Base-by-base conservation (phyloP, 352 stramenopile species). In the Pythium aquatile region DNA sequence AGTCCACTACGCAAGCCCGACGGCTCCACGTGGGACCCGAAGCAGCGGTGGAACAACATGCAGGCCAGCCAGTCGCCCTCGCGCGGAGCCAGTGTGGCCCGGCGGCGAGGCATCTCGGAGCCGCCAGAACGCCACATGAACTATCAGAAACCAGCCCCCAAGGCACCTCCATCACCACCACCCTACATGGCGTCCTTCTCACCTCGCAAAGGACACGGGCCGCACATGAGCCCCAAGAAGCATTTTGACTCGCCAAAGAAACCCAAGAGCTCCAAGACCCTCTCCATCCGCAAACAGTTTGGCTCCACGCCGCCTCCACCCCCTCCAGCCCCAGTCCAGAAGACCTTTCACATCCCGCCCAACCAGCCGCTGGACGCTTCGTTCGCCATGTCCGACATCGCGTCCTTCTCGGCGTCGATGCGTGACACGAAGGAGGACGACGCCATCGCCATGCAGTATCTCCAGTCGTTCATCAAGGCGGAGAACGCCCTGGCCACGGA, bases 371-470 rank as follows among this genome's bases (percentile, higher is more conserved):
- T 69, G 26, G 63, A 69, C 32, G 63, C 55, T 6, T 64, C 62
- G 53, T 67, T 67, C 35, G 53, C 61, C 11, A 54, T 52, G 35
- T 63, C 65, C 14, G 44, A 59, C 14, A 63, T 66, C 40, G 55
- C 55, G 47, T 62, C 65, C 28, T 71, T 59, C 9, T 71, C 54
- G 13, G 56, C 63, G 16, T 65, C 63, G 40, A 33, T 62, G 29
- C 58, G 58, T 3, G 37, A 66, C 30, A 66, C 58, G 2, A 66
- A 58, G 17, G 58, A 66, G 26, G 29, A 71, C 35, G 65, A 71
- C 39, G 65, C 58, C 24, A 71, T 71, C 65, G 65, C 65, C 30
- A 66, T 66, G 65, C 65, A 71, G 65, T 71, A 71, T 40, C 54
- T 71, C 39, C 6, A 44, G 14, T 71, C 65, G n/a, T 71, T 63